Evolutionary conservation across 805 yeast genomes (phyloP).

Genomic region (Wickerhamomyces xylosicus): DNA sequence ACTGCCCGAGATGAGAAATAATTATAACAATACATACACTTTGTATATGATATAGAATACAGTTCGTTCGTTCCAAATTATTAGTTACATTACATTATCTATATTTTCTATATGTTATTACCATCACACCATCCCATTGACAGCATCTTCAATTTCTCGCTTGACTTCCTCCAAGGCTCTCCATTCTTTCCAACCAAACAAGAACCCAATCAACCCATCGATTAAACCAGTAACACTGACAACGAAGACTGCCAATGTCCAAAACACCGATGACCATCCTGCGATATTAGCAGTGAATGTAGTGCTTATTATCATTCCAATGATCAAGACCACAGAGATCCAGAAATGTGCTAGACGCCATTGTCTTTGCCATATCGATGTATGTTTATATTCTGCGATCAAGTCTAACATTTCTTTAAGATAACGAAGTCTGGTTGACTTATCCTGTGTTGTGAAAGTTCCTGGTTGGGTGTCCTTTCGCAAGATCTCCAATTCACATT

Average conservation of each 20-base stretch:
- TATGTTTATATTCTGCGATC: constrained; percentile 37
- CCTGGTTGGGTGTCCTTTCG: constrained; percentile 5
- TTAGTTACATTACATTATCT: too few relatives aligned
- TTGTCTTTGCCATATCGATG: constrained; percentile 45
- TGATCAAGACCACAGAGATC: constrained; percentile 36
- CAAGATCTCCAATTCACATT: constrained; percentile 29
- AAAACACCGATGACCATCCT: constrained; percentile 59
- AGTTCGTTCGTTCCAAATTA: too few relatives aligned
- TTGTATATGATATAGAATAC: too few relatives aligned
- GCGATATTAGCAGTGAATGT: constrained; percentile 46
- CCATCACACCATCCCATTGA: constrained; percentile 1
- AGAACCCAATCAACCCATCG: constrained; percentile 67
- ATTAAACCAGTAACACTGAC: constrained; percentile 57
- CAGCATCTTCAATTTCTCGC: constrained; percentile 43
- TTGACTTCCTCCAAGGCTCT: constrained; percentile 72
- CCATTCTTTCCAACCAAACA: constrained; percentile 74
- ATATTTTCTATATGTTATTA: too few relatives aligned
- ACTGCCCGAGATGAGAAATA: too few relatives aligned
- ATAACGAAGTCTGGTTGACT: constrained; percentile 7
- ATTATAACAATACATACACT: too few relatives aligned
- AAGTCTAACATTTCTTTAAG: constrained; percentile 41
- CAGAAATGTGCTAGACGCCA: constrained; percentile 64
- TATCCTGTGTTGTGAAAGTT: neutral
- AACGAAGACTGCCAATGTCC: constrained; percentile 44
- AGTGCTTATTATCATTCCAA: constrained; percentile 45